A percentile compares a stretch with the other conserved stretches of the same genome.
phyloP scores from a whole-genome alignment of 345 rosid genomes.

The Ceriops tagal region DNA sequence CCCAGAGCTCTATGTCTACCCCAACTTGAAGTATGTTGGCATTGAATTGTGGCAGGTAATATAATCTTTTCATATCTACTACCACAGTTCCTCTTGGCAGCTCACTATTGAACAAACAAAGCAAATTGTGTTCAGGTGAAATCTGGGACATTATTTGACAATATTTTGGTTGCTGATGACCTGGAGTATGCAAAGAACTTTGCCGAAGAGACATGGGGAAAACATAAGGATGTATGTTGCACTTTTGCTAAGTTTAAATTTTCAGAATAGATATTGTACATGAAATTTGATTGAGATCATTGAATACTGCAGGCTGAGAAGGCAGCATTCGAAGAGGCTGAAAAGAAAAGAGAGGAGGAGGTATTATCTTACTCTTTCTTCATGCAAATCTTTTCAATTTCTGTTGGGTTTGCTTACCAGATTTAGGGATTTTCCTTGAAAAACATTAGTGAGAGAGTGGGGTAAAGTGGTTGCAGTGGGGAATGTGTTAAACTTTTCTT shows the following conservation, averaged over 20 bases:
- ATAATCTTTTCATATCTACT: neutral
- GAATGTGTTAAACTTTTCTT: too few species aligned
- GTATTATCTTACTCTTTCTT: constrained; percentile 26
- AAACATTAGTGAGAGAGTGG: neutral
- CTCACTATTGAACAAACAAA: neutral
- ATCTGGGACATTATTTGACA: constrained; percentile 94
- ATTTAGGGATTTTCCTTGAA: too few species aligned
- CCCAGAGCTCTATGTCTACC: constrained; percentile 81
- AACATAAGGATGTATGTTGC: constrained; percentile 74
- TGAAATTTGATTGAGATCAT: constrained; percentile 15
- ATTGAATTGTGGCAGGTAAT: constrained; percentile 97
- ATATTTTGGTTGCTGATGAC: constrained; percentile 73
- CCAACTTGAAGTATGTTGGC: constrained; percentile 89
- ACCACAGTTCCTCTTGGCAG: neutral
- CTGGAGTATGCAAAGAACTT: constrained; percentile 77
- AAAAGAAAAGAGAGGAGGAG: constrained; percentile 85
- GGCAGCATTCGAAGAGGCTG: constrained; percentile 94
- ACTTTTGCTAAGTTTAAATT: neutral
- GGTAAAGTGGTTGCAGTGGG: too few species aligned
- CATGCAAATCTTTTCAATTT: neutral
- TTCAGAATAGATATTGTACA: neutral
- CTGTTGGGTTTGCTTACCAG: neutral
- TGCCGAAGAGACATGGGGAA: constrained; percentile 96
- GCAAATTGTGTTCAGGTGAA: constrained; percentile 53
- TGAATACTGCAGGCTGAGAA: constrained; percentile 72